Conservation (phyloP, 2,329 filamentous ascomycete genomes). For the Madurella mycetomatis region DNA sequence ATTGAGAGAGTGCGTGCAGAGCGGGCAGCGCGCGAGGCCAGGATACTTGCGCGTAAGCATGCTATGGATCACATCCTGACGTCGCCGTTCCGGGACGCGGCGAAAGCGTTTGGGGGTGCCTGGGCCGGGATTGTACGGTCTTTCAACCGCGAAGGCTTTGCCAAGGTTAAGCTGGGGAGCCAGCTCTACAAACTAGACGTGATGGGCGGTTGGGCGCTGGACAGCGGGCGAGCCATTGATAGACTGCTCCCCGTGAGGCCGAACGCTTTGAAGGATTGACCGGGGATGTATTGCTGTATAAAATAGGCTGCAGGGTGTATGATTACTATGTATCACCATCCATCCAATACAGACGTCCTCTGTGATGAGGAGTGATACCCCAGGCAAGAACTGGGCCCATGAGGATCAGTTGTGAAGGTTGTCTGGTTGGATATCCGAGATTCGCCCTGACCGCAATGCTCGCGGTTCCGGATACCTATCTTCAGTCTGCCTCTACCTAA, state of each 20-base stretch:
- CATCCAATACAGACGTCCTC: not conserved
- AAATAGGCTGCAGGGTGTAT: not conserved
- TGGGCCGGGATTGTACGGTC: constrained; percentile 46
- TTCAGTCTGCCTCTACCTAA: no score
- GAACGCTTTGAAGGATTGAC: constrained; percentile 5
- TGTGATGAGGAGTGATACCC: not conserved
- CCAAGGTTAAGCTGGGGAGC: constrained; percentile 44
- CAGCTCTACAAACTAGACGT: constrained; percentile 55
- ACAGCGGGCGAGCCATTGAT: constrained; percentile 56
- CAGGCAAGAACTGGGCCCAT: not conserved
- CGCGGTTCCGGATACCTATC: no score
- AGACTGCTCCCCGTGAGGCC: constrained; percentile 42
- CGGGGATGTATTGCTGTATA: not conserved
- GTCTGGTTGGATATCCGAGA: no score
- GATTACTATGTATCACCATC: not conserved
- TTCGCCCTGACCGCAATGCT: no score
- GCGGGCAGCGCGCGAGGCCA: constrained; percentile 36
- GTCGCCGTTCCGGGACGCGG: constrained; percentile 51
- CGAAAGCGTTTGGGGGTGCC: constrained; percentile 38
- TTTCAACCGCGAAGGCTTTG: constrained; percentile 54
- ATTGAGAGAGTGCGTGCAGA: constrained; percentile 29
- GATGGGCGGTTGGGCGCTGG: constrained; percentile 53
- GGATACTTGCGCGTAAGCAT: constrained; percentile 42
- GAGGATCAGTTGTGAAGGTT: no score
- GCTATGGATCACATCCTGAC: constrained; percentile 54